Evolutionary conservation across 2,329 filamentous ascomycete genomes (phyloP).

Genomic region (Xylariaceae sp.): DNA sequence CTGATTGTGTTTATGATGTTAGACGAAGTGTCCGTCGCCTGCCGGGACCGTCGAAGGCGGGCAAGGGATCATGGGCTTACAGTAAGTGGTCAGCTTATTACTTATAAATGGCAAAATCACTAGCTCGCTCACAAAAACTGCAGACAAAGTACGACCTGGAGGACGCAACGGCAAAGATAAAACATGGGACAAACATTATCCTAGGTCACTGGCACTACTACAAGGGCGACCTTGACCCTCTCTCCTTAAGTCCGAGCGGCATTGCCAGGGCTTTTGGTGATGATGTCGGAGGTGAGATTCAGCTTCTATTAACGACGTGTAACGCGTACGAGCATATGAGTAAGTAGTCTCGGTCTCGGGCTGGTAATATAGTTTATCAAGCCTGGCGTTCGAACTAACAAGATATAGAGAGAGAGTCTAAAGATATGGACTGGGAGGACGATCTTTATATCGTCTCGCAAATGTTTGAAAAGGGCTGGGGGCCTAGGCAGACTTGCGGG

Average conservation of each 20-base stretch:
- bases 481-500: conserved; percentile 32
- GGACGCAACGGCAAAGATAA: conserved; percentile 43
- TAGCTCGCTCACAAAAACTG: conserved; percentile 37
- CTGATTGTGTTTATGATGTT: conserved; percentile 42
- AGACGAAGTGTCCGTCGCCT: conserved; percentile 44
- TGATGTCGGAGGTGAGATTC: conserved; percentile 42
- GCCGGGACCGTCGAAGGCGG: conserved; percentile 44
- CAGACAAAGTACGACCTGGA: conserved; percentile 28
- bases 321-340: conserved; percentile 32
- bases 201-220: conserved; percentile 60
- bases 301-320: conserved; percentile 42
- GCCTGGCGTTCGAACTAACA: conserved; percentile 6
- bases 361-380: too few species aligned
- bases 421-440: conserved; percentile 41
- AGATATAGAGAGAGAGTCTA: conserved; percentile 7
- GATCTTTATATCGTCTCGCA: conserved; percentile 53
- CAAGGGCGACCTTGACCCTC: conserved; percentile 45
- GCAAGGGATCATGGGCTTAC: conserved; percentile 45
- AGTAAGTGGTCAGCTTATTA: conserved; percentile 32
- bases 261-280: conserved; percentile 34
- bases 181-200: conserved; percentile 53
- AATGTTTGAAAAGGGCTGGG: conserved; percentile 52
- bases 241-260: conserved; percentile 35
- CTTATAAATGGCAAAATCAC: conserved; percentile 24
- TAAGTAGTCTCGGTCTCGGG: too few species aligned